Percentiles rank a stretch among this genome's conserved stretches.
Evolutionary conservation across 1,139 yeast species (phyloP).

Genomic region (Candida pseudoviswanathii): DNA sequence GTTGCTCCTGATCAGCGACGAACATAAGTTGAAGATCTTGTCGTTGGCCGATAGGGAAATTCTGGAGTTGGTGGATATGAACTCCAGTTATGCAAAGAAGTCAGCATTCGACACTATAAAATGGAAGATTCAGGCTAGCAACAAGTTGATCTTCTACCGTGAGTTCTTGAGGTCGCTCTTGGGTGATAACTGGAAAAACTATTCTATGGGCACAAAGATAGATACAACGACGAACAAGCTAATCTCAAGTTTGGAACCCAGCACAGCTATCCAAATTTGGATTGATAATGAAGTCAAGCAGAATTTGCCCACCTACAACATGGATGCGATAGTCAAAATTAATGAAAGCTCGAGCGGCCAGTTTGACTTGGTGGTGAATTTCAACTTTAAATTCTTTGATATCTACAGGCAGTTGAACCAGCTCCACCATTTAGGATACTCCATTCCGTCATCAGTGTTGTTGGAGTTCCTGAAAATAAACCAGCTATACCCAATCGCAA

Average conservation of each 20-base stretch:
- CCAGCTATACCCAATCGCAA: slow-evolving; percentile 60
- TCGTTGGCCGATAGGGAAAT: slow-evolving; percentile 34
- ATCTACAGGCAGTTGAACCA: slow-evolving; percentile 57
- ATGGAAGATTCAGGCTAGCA: slow-evolving; percentile 25
- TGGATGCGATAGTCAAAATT: slow-evolving; percentile 15
- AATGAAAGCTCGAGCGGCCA: slow-evolving; percentile 15
- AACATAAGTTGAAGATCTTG: slow-evolving; percentile 35
- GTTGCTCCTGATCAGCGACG: slow-evolving; percentile 36
- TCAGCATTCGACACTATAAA: slow-evolving; percentile 14
- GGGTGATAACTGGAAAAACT: slow-evolving; percentile 75
- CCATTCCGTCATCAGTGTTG: slow-evolving; percentile 49
- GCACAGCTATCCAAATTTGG: slow-evolving; percentile 53
- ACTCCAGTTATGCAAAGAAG: not conserved
- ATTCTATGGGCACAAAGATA: slow-evolving; percentile 71
- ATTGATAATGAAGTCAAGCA: slow-evolving; percentile 17
- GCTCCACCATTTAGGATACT: slow-evolving; percentile 54
- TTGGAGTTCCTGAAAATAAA: slow-evolving; percentile 46
- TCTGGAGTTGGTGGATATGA: slow-evolving; percentile 17
- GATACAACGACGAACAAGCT: slow-evolving; percentile 51
- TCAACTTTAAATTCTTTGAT: slow-evolving; percentile 48
- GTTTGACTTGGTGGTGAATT: slow-evolving; percentile 43
- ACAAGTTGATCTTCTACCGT: slow-evolving; percentile 26
- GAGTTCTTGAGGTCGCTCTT: slow-evolving; percentile 33
- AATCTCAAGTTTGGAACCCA: slow-evolving; percentile 46
- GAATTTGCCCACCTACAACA: slow-evolving; percentile 12